Evolutionary conservation across 73 alveolate genomes (phyloP).

Genomic region (Tetrahymena elliotti): DNA sequence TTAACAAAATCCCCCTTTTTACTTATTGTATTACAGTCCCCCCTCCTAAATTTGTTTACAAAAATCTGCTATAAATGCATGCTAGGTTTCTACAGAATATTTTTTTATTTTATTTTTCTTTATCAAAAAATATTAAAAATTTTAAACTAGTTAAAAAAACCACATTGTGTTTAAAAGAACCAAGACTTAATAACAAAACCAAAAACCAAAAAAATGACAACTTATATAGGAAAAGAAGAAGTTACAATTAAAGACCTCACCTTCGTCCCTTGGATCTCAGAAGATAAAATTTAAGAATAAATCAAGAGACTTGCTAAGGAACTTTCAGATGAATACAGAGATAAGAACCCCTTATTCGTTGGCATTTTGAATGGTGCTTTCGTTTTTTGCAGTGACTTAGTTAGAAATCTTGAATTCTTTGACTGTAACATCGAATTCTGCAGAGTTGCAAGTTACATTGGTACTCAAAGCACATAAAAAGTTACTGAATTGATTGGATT

Average conservation of each 20-base stretch:
- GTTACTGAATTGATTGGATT: not conserved
- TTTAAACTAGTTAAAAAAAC: not conserved
- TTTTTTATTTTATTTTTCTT: not conserved
- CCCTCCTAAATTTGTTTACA: not conserved
- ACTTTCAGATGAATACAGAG: not conserved
- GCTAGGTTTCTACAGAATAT: not conserved
- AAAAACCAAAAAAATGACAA: not conserved
- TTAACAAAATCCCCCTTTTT: not conserved
- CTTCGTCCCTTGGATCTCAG: not conserved
- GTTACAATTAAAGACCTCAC: not conserved
- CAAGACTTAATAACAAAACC: not conserved
- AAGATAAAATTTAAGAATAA: not conserved
- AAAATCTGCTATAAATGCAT: not conserved
- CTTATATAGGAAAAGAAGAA: not conserved
- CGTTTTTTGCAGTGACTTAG: not conserved
- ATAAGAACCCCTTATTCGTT: not conserved
- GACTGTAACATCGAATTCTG: not conserved
- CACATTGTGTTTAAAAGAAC: not conserved
- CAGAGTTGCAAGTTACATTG: not conserved
- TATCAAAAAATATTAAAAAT: not conserved
- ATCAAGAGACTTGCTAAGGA: not conserved
- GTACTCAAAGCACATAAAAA: not conserved
- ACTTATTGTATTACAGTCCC: not conserved
- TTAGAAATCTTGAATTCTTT: not conserved
- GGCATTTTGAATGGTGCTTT: slow-evolving; percentile 10